Conservation (phyloP, 768 basidiomycete species). For the Lactarius sanguifluus region DNA sequence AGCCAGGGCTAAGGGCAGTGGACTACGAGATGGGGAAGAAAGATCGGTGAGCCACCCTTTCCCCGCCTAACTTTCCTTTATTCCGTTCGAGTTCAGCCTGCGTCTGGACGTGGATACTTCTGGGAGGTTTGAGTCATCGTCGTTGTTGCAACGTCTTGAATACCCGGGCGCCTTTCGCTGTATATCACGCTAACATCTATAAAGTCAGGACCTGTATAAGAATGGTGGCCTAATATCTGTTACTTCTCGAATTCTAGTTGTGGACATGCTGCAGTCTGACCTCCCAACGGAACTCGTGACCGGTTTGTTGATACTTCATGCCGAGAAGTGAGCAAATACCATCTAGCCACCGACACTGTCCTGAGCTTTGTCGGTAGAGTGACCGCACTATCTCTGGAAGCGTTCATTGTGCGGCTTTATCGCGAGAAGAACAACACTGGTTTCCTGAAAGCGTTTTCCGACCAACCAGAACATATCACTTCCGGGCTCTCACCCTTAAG, state of each 20-base stretch:
- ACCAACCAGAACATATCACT: slow-evolving; percentile 94
- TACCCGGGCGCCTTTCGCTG: background rate
- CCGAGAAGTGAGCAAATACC: slow-evolving; percentile 65
- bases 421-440: slow-evolving; percentile 87
- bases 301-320: slow-evolving; percentile 87
- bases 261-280: slow-evolving; percentile 88
- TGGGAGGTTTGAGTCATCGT: background rate
- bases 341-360: background rate
- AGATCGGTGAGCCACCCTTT: slow-evolving; percentile 58
- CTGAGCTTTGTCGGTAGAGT: slow-evolving; percentile 50
- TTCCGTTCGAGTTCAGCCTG: background rate
- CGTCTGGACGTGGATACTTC: background rate
- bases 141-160: background rate
- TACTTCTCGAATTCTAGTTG: slow-evolving; percentile 91
- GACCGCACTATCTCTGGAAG: slow-evolving; percentile 79
- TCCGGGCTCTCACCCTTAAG: slow-evolving; percentile 89
- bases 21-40: slow-evolving; percentile 77
- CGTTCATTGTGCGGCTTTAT: slow-evolving; percentile 90
- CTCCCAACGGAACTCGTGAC: slow-evolving; percentile 85
- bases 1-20: slow-evolving; percentile 80
- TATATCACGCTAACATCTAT: slow-evolving; percentile 2
- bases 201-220: slow-evolving; percentile 77
- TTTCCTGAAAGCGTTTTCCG: slow-evolving; percentile 96
- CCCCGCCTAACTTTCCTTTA: background rate
- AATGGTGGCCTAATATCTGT: slow-evolving; percentile 88